phyloP scores from a whole-genome alignment of 1,139 yeast species.

The Magnusiomyces magnusii region DNA sequence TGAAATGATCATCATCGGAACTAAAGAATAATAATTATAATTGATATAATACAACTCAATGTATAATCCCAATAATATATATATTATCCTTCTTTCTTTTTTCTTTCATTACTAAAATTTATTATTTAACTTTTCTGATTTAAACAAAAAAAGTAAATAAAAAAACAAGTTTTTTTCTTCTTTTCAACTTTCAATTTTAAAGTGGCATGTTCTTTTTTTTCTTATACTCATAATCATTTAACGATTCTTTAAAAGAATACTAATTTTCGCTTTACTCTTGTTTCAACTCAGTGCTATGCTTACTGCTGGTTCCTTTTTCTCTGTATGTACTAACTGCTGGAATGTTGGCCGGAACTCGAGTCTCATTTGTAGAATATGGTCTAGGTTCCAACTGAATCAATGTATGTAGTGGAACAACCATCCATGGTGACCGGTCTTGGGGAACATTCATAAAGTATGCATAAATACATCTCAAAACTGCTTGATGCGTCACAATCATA shows the following conservation, averaged over 20 bases:
- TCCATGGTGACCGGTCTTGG: slow-evolving; percentile 97
- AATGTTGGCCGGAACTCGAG: slow-evolving; percentile 86
- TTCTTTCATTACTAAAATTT: background rate
- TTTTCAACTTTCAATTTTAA: too few relatives aligned
- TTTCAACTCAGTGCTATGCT: slow-evolving; percentile 1
- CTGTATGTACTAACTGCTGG: slow-evolving; percentile 98
- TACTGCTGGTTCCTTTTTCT: slow-evolving; percentile 55
- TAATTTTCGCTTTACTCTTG: background rate
- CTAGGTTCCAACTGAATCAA: slow-evolving; percentile 88
- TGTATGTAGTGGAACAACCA: slow-evolving; percentile 96
- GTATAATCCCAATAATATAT: too few relatives aligned
- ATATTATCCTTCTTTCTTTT: too few relatives aligned
- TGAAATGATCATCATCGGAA: background rate
- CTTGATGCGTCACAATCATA: slow-evolving; percentile 94
- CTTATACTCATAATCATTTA: background rate
- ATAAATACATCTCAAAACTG: slow-evolving; percentile 90
- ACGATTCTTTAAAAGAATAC: too few relatives aligned
- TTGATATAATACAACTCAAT: background rate
- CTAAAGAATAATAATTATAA: background rate
- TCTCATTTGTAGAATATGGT: slow-evolving; percentile 83
- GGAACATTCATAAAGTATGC: slow-evolving; percentile 99
- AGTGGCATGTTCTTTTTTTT: background rate
- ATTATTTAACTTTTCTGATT: too few relatives aligned
- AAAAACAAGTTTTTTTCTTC: too few relatives aligned
- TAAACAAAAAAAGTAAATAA: too few relatives aligned